Base-by-base conservation (phyloP, 495 filamentous ascomycete species). In the Astrocystis sublimbata region DNA sequence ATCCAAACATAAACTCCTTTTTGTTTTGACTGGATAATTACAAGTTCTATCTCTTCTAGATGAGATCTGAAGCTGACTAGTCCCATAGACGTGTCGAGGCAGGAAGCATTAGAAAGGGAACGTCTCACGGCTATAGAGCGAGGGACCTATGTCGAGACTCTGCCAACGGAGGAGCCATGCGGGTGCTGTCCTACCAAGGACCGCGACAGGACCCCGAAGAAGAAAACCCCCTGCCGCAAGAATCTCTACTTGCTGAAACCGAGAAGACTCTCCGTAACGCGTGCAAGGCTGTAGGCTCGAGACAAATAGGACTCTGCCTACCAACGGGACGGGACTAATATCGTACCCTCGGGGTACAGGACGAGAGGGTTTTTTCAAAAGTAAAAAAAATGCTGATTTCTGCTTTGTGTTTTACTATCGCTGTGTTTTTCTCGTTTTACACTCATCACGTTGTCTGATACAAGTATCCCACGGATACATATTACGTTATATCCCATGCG, bases 151-250 rank as follows among this genome's bases (percentile, higher is more conserved):
- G 36, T 57, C 21, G 70, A 71, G 4, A 60, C 30, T 21, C 40
- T 66, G 15, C 52, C 58, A 23, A 9, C 49, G 1, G 61, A 62
- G 26, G 15, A 43, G n/a, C 30, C 15, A 31, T 71, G 68, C 33
- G 66, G 55, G 4, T 71, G 70, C 62, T 71, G 70, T 26, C 63
- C 47, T 10, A 59, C 59, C 26, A 58, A 64, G 13, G 68, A 73
- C 54, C 58, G 68, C 9, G 41, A 65, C 30, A 62, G 61, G 19
- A 53, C 68, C 6, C 41, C 6, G 21, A 42, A 40, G 7, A 67
- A 64, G 38, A 49, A 54, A 3, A 4, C n/a, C 10, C 10, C n/a
- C n/a, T n/a, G n/a, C n/a, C 15, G 46, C 31, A 31, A 12, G 30
- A 26, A 17, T 13, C 13, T 30, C 10, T 13, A 7, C 13, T 7